Percentiles rank a stretch among this genome's conserved stretches.
Evolutionary conservation across 2,329 filamentous ascomycete genomes (phyloP).

Genomic region (Alternaria dauci): DNA sequence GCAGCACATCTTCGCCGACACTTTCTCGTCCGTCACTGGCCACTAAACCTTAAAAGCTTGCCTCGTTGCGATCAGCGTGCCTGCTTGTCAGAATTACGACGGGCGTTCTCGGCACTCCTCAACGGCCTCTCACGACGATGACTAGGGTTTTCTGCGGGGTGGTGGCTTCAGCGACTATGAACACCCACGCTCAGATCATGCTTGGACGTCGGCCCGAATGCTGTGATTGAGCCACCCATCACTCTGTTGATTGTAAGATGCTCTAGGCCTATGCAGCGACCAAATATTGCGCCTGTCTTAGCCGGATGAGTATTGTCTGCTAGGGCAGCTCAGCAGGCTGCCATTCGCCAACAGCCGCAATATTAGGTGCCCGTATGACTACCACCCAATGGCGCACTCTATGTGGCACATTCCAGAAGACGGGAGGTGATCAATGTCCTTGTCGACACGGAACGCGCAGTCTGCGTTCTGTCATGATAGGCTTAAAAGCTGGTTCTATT

Average conservation of each 20-base stretch:
- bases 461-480: slow-evolving; percentile 1
- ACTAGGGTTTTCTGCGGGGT: slow-evolving; percentile 15
- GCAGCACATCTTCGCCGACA: slow-evolving; percentile 34
- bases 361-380: slow-evolving; percentile 27
- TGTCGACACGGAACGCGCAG: slow-evolving; percentile 8
- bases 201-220: slow-evolving; percentile 7
- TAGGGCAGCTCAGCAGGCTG: slow-evolving; percentile 5
- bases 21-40: slow-evolving; percentile 39
- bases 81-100: slow-evolving; percentile 12
- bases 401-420: slow-evolving; percentile 40
- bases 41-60: slow-evolving; percentile 32
- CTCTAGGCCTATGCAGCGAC: not conserved
- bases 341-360: slow-evolving; percentile 22
- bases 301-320: slow-evolving; percentile 9
- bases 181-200: slow-evolving; percentile 9
- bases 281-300: not conserved
- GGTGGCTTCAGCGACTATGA: slow-evolving; percentile 15
- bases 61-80: slow-evolving; percentile 26
- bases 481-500: slow-evolving; percentile 4
- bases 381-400: slow-evolving; percentile 26
- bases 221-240: slow-evolving; percentile 1
- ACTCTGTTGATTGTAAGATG: not conserved
- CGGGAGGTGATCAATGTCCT: slow-evolving; percentile 7
- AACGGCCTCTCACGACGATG: slow-evolving; percentile 6
- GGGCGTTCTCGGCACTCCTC: slow-evolving; percentile 19